Conservation (phyloP, 129 eudicot species). For the Flaveria sonorensis region DNA sequence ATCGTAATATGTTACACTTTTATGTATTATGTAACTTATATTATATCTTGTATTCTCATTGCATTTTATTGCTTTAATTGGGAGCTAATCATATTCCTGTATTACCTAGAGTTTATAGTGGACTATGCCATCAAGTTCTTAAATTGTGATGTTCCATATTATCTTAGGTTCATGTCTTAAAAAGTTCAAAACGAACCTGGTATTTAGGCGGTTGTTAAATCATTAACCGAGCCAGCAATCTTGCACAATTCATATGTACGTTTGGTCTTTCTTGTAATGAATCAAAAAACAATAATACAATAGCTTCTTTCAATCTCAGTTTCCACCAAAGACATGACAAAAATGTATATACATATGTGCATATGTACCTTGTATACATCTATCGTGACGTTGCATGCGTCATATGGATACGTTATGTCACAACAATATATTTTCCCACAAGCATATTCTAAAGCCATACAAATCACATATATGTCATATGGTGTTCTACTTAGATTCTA, state of each 20-base stretch:
- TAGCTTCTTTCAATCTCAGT: not conserved
- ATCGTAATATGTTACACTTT: too few relatives aligned
- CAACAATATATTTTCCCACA: slow-evolving; percentile 53
- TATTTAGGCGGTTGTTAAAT: not conserved
- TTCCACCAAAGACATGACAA: too few relatives aligned
- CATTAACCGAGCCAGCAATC: slow-evolving; percentile 36
- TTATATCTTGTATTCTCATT: too few relatives aligned
- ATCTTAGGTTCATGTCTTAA: too few relatives aligned
- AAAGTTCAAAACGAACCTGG: too few relatives aligned
- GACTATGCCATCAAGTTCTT: too few relatives aligned
- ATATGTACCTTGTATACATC: slow-evolving; percentile 39
- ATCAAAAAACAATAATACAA: not conserved
- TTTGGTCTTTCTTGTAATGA: slow-evolving; percentile 37
- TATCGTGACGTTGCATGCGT: slow-evolving; percentile 26
- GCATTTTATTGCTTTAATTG: too few relatives aligned
- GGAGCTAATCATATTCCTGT: too few relatives aligned
- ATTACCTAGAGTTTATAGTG: too few relatives aligned
- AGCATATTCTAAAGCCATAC: slow-evolving; percentile 53
- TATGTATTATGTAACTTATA: too few relatives aligned
- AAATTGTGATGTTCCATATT: too few relatives aligned
- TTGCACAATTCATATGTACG: slow-evolving; percentile 42
- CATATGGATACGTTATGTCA: slow-evolving; percentile 38
- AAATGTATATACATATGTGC: too few relatives aligned
- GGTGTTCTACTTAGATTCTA: slow-evolving; percentile 37
- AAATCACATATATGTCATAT: slow-evolving; percentile 44